Percentiles rank a stretch among this genome's conserved stretches.
Conservation (phyloP, 2,329 filamentous ascomycete genomes). For the Zymoseptoria brevis region DNA sequence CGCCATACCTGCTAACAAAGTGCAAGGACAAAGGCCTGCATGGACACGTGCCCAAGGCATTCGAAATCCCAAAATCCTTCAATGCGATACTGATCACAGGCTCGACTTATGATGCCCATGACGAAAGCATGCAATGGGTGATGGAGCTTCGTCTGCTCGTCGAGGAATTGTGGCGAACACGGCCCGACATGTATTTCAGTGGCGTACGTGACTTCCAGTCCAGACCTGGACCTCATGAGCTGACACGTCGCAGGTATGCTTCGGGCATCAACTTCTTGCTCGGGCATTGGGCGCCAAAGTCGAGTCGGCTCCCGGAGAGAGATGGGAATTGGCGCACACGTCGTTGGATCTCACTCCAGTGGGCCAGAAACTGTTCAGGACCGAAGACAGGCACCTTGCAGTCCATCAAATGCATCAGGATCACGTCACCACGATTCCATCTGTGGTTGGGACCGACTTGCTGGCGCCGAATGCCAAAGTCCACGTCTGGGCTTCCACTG, state of each 20-base stretch:
- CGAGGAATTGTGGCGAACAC: conserved; percentile 43
- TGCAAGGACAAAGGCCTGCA: conserved; percentile 24
- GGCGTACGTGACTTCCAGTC: conserved; percentile 22
- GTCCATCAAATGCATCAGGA: conserved; percentile 45
- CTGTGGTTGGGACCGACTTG: conserved; percentile 25
- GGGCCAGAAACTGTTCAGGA: conserved; percentile 37
- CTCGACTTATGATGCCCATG: conserved; percentile 42
- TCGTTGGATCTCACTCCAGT: conserved; percentile 33
- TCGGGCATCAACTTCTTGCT: conserved; percentile 42
- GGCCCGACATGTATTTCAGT: conserved; percentile 44
- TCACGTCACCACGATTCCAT: conserved; percentile 33
- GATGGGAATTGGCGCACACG: conserved; percentile 43
- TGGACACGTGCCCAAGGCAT: conserved; percentile 40
- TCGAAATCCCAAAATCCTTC: conserved; percentile 41
- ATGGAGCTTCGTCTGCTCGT: conserved; percentile 38
- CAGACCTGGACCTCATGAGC: neutral
- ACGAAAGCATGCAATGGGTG: conserved; percentile 37
- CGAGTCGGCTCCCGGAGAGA: conserved; percentile 30
- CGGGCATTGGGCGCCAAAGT: conserved; percentile 37
- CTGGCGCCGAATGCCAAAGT: conserved; percentile 37
- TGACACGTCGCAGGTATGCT: conserved; percentile 31
- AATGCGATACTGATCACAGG: conserved; percentile 41
- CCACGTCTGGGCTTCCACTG: conserved; percentile 42
- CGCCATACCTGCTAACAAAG: neutral
- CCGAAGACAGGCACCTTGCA: conserved; percentile 28